Conservation (phyloP, 2,329 filamentous ascomycete species). For the Colletotrichum plurivorum region DNA sequence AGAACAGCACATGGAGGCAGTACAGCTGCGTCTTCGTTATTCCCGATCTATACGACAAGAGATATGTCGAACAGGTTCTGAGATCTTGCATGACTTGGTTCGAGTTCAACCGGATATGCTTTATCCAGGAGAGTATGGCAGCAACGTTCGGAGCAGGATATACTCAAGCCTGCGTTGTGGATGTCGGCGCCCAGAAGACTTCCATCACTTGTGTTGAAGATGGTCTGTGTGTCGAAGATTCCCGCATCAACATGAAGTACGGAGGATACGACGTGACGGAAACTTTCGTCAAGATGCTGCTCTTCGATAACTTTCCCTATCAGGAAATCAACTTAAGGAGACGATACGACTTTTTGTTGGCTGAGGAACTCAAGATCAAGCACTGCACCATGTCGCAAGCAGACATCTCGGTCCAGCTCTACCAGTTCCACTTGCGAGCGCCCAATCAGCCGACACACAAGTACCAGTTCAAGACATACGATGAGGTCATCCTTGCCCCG, state of each 20-base stretch:
- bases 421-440: slow-evolving; percentile 91
- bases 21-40: slow-evolving; percentile 99
- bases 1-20: slow-evolving; percentile 85
- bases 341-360: slow-evolving; percentile 92
- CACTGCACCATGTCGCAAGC: slow-evolving; percentile 92
- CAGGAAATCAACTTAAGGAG: slow-evolving; percentile 91
- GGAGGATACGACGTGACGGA: slow-evolving; percentile 95
- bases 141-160: slow-evolving; percentile 96
- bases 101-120: slow-evolving; percentile 89
- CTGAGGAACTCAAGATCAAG: slow-evolving; percentile 95
- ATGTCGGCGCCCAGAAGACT: slow-evolving; percentile 97
- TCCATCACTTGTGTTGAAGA: slow-evolving; percentile 98
- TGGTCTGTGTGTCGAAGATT: slow-evolving; percentile 94
- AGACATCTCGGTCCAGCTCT: slow-evolving; percentile 89
- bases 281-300: slow-evolving; percentile 97
- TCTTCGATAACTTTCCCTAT: slow-evolving; percentile 96
- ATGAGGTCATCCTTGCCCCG: slow-evolving; percentile 93
- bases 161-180: slow-evolving; percentile 93
- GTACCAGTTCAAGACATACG: slow-evolving; percentile 96
- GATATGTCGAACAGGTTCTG: slow-evolving; percentile 87
- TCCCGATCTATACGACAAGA: slow-evolving; percentile 95
- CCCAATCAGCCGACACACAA: slow-evolving; percentile 91
- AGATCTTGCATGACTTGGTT: slow-evolving; percentile 91
- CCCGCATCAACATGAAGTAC: slow-evolving; percentile 93
- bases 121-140: slow-evolving; percentile 96